Evolutionary conservation across 139 green algal genomes (phyloP).

Genomic region (Chlamydomonas sp.): DNA sequence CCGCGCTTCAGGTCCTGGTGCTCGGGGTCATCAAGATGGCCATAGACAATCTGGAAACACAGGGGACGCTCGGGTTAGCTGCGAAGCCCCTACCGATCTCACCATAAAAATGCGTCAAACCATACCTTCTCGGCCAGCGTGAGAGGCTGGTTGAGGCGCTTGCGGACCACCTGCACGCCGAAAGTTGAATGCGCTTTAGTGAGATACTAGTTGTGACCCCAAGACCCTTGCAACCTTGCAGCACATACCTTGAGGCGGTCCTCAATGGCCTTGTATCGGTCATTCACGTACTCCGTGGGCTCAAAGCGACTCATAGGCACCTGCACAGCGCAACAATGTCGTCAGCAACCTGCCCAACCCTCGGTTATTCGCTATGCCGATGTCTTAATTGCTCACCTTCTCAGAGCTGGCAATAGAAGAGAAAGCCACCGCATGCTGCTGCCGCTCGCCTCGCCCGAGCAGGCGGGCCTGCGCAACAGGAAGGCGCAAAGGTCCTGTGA

Average conservation of each 20-base stretch:
- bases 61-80: not conserved
- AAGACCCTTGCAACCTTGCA: not conserved
- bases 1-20: conserved; percentile 87
- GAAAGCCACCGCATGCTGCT: conserved; percentile 23
- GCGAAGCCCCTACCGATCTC: not conserved
- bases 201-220: not conserved
- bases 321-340: conserved; percentile 48
- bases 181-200: not conserved
- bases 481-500: too few relatives aligned
- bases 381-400: conserved; percentile 40
- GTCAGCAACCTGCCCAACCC: conserved; percentile 2
- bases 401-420: conserved; percentile 45
- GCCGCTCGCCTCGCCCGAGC: not conserved
- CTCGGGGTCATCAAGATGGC: conserved; percentile 92
- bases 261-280: conserved; percentile 91
- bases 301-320: conserved; percentile 87
- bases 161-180: conserved; percentile 77
- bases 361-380: not conserved
- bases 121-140: conserved; percentile 93
- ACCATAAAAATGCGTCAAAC: too few relatives aligned
- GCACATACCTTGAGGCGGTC: conserved; percentile 75
- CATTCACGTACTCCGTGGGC: conserved; percentile 81
- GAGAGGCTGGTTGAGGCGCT: conserved; percentile 87
- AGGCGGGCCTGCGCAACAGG: too few relatives aligned
- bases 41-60: conserved; percentile 87